phyloP scores from a whole-genome alignment of 352 stramenopile genomes.

The Phytophthora cryptogea region DNA sequence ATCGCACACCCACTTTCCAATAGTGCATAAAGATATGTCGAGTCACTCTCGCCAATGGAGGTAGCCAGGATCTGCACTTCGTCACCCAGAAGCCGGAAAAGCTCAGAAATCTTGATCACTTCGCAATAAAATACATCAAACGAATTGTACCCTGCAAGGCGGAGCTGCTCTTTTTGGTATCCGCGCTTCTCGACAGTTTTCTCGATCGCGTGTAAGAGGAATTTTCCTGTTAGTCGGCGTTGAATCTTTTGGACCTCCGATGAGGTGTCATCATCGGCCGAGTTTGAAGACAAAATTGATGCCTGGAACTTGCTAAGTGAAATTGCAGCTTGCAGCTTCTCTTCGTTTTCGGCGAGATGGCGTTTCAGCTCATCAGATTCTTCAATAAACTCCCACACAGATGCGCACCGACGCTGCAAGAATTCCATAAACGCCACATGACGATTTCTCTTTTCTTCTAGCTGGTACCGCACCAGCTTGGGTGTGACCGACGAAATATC shows the following conservation, averaged over 20 bases:
- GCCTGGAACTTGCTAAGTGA: slow-evolving; percentile 79
- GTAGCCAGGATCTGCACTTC: slow-evolving; percentile 61
- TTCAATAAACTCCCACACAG: slow-evolving; percentile 67
- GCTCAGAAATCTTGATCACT: slow-evolving; percentile 76
- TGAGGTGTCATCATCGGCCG: slow-evolving; percentile 24
- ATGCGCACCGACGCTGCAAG: slow-evolving; percentile 58
- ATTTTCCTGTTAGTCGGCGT: slow-evolving; percentile 52
- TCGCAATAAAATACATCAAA: slow-evolving; percentile 91
- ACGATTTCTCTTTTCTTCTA: slow-evolving; percentile 77
- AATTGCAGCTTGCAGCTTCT: slow-evolving; percentile 78
- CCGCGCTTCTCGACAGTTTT: slow-evolving; percentile 71
- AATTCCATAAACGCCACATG: slow-evolving; percentile 71
- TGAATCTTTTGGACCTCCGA: slow-evolving; percentile 40
- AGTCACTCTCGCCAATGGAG: slow-evolving; percentile 64
- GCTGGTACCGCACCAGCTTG: slow-evolving; percentile 85
- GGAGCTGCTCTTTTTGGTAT: slow-evolving; percentile 80
- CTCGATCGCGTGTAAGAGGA: slow-evolving; percentile 79
- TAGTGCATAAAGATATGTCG: slow-evolving; percentile 60
- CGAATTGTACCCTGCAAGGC: slow-evolving; percentile 79
- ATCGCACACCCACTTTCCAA: slow-evolving; percentile 75
- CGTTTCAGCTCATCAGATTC: slow-evolving; percentile 54
- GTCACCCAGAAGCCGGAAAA: slow-evolving; percentile 60
- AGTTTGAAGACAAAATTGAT: slow-evolving; percentile 44
- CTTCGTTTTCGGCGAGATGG: slow-evolving; percentile 67
- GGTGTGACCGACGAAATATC: slow-evolving; percentile 60